These are phyloP conservation scores for Fusarium devonianum DNA, from an alignment of 2,329 filamentous ascomycete genomes.

Conservation along the genomic window DNA sequence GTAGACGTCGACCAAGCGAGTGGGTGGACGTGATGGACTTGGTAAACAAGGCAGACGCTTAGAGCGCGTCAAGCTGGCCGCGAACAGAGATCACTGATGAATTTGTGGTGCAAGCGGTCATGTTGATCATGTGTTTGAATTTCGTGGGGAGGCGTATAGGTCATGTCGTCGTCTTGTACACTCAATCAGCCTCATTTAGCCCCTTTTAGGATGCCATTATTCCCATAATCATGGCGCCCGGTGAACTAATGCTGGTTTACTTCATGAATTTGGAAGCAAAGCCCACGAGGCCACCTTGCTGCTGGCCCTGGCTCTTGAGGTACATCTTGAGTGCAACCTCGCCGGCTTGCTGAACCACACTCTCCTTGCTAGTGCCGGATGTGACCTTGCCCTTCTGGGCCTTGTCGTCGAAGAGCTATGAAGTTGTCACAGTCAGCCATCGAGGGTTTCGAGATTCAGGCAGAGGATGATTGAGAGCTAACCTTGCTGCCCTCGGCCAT, in stretches of 20 bases:
- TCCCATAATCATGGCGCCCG: background rate
- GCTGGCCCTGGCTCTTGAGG: constrained; percentile 73
- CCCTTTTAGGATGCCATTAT: background rate
- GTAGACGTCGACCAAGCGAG: constrained; percentile 58
- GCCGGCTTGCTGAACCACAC: constrained; percentile 77
- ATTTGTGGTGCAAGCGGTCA: background rate
- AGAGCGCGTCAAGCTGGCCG: background rate
- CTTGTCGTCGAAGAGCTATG: constrained; percentile 67
- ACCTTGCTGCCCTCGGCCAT: constrained; percentile 88
- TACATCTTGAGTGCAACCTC: constrained; percentile 93
- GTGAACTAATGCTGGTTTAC: background rate
- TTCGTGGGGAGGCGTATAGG: background rate
- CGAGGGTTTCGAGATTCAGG: background rate
- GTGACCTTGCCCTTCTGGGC: constrained; percentile 60
- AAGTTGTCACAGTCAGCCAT: constrained; percentile 15
- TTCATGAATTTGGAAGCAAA: constrained; percentile 58
- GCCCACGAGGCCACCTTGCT: constrained; percentile 51
- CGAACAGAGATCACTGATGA: background rate
- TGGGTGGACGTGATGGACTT: constrained; percentile 65
- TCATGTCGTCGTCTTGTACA: constrained; percentile 4
- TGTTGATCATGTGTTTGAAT: background rate
- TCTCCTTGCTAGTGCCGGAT: constrained; percentile 76
- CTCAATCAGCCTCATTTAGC: background rate
- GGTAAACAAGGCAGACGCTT: constrained; percentile 26
- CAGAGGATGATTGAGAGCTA: constrained; percentile 21